Evolutionary conservation across 2,329 filamentous ascomycete genomes (phyloP), one percentile per base, ranked within the genome.

Genomic region (Atkinsonella hypoxylon): DNA sequence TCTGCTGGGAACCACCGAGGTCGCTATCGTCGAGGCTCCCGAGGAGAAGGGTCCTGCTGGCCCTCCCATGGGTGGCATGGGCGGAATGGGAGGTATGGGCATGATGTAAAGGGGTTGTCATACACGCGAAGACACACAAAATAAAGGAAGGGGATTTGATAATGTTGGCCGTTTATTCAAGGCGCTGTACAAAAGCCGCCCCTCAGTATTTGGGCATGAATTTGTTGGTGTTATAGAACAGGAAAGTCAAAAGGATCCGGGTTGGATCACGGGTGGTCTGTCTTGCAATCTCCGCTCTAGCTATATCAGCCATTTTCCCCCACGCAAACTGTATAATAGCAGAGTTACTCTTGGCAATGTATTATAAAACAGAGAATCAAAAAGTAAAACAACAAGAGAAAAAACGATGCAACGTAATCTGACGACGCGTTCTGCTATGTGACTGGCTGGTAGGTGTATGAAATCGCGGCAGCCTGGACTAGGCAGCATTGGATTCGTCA

Each of bases 1-100:
- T 49, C 82, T 98, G 54, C 86, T 98, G 55, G 93, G 93, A 67
- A 98, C 93, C 58, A 98, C 93, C 54, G 93, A 98, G 76, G 93
- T 97, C 52, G 90, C 93, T 59, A 95, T 98, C 57, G 90, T 96
- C 48, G 93, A 98, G 69, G 93, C 91, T 49, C 80, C 88, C 49
- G 91, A 97, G 70, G 90, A 96, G 70, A 96, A 96, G 85, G 79
- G 81, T 62, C 74, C 77, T 54, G 72, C 75, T 47, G 79, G 80
- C 47, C 60, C 66, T 57, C 61, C 66, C 56, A 85, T 83, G 76
- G 81, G 81, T 45, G 82, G 79, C 55, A 82, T 82, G 78, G 81
- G 79, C 41, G 81, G 80, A 58, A 87, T 87, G 83, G 76, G 75
- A 22, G 76, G 77, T 22, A 77, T 81, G 78, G 77, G 75, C 51